phyloP scores from a whole-genome alignment of 768 basidiomycete genomes.

The Daedaleopsis sinensis region DNA sequence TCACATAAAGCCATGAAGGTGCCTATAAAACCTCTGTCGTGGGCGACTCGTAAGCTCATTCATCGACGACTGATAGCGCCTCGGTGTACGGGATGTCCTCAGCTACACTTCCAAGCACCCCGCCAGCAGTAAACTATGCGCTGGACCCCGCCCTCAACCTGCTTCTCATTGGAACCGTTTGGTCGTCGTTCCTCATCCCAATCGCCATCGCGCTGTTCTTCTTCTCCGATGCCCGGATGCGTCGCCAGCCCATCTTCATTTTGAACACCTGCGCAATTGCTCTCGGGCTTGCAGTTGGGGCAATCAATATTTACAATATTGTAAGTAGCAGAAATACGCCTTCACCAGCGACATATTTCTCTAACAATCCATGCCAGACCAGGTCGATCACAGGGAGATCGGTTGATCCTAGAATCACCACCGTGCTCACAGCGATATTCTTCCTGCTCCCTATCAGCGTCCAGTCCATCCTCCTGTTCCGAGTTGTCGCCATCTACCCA shows the following conservation, averaged over 20 bases:
- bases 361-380: not conserved
- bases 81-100: too few relatives aligned
- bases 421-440: not conserved
- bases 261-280: conserved; percentile 26
- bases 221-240: conserved; percentile 23
- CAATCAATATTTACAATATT: not conserved
- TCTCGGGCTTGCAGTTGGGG: conserved; percentile 1
- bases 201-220: conserved; percentile 21
- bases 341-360: too few relatives aligned
- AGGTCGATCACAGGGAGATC: not conserved
- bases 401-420: not conserved
- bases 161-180: conserved; percentile 2
- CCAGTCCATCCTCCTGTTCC: conserved; percentile 40
- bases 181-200: conserved; percentile 8
- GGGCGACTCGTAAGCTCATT: too few relatives aligned
- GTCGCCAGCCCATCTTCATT: conserved; percentile 24
- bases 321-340: not conserved
- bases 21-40: too few relatives aligned
- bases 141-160: not conserved
- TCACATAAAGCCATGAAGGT: too few relatives aligned
- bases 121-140: too few relatives aligned
- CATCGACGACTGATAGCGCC: too few relatives aligned
- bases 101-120: too few relatives aligned
- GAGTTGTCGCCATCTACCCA: conserved; percentile 40
- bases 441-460: conserved; percentile 34